A percentile compares a stretch with the other conserved stretches of the same genome.
Conservation (phyloP, 2,329 filamentous ascomycete species). For the Aspergillus melleus region DNA sequence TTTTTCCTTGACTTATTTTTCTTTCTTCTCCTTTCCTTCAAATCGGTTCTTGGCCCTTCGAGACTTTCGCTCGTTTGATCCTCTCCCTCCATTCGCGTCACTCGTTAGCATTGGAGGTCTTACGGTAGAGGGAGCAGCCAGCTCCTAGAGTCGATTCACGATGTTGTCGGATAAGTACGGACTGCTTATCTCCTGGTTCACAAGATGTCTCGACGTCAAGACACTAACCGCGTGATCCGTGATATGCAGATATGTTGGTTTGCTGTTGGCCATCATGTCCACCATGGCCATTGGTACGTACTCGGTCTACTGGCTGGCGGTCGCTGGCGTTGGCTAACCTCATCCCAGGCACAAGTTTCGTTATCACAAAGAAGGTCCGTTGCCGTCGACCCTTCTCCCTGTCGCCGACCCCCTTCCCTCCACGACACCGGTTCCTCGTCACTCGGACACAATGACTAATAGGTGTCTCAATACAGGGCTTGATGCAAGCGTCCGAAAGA, state of each 20-base stretch:
- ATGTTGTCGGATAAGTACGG: slow-evolving; percentile 48
- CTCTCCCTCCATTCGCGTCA: slow-evolving; percentile 9
- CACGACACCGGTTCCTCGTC: neutral
- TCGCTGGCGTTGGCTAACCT: slow-evolving; percentile 10
- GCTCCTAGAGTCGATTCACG: slow-evolving; percentile 34
- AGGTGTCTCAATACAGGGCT: slow-evolving; percentile 57
- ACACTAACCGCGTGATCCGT: slow-evolving; percentile 22
- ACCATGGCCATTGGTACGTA: slow-evolving; percentile 48
- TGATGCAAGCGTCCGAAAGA: slow-evolving; percentile 84
- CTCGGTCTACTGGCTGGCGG: neutral
- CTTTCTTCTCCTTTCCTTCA: neutral
- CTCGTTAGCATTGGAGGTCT: slow-evolving; percentile 33
- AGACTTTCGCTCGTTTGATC: neutral
- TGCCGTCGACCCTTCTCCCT: neutral
- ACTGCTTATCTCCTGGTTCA: slow-evolving; percentile 1
- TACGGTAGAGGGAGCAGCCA: slow-evolving; percentile 35
- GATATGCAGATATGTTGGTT: slow-evolving; percentile 45
- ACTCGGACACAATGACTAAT: slow-evolving; percentile 20
- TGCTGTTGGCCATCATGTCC: slow-evolving; percentile 48
- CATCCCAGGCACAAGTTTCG: slow-evolving; percentile 80
- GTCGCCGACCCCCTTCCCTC: neutral
- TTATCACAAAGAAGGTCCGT: slow-evolving; percentile 95
- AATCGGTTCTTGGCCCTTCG: neutral
- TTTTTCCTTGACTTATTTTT: neutral
- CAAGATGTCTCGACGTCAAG: slow-evolving; percentile 6